These are phyloP conservation scores for Dovyalis caffra DNA, from an alignment of 345 rosid species.

Conservation along the genomic window DNA sequence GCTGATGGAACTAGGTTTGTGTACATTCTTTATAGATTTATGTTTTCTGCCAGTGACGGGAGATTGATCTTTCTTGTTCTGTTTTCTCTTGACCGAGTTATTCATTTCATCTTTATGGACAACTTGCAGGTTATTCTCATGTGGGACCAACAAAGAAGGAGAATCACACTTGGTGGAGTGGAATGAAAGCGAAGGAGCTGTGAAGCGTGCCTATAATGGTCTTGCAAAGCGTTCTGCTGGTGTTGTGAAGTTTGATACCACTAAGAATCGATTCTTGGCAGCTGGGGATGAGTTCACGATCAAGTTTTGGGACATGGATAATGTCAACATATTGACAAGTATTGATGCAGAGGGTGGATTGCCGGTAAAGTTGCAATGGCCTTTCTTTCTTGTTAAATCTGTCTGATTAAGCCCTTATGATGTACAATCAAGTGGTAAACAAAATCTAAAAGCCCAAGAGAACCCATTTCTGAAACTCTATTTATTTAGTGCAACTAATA, in stretches of 20 bases:
- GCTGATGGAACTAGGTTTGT: conserved; percentile 79
- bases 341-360: conserved; percentile 81
- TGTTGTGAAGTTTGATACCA: conserved; percentile 83
- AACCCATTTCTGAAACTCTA: not conserved
- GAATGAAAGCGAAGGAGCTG: conserved; percentile 87
- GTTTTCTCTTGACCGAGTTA: not conserved
- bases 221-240: conserved; percentile 69
- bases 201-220: conserved; percentile 59
- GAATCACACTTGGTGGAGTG: conserved; percentile 82
- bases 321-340: conserved; percentile 48
- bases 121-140: conserved; percentile 62
- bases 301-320: conserved; percentile 89
- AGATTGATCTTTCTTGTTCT: conserved; percentile 9
- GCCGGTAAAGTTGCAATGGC: conserved; percentile 44
- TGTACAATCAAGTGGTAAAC: not conserved
- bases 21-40: conserved; percentile 6
- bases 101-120: conserved; percentile 16
- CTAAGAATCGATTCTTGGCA: conserved; percentile 74
- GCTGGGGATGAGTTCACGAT: conserved; percentile 78
- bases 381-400: conserved; percentile 1
- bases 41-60: conserved; percentile 4
- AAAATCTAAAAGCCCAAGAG: not conserved
- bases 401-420: conserved; percentile 3
- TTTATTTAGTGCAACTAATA: not conserved
- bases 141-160: conserved; percentile 81